Evolutionary conservation across 257 asterid genomes (phyloP), one percentile per base, ranked within the genome.

Genomic region (Vinca minor): DNA sequence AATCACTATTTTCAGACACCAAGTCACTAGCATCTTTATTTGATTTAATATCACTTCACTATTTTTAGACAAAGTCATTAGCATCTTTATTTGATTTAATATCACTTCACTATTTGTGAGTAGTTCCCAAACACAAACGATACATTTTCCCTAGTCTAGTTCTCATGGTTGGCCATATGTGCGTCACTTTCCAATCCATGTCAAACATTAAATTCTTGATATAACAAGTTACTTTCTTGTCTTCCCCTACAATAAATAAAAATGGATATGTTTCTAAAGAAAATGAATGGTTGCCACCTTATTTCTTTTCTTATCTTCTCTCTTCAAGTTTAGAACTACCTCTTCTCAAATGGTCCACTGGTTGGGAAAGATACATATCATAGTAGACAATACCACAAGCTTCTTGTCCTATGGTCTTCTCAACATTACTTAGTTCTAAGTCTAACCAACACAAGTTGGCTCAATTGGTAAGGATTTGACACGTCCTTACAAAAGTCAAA

Each of bases 301-400:
- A 70, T 67, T 65, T 66, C 65, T 58, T 67, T 56, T 66, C 64
- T 63, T 66, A 71, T 84, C 87, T 76, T 77, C 76, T 56, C 50
- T 74, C 70, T 60, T 41, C 7, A 8, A 78, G 71, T 71, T 70
- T 39, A 39, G 50, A 57, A 46, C 63, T 53, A 36, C 47, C 52
- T 67, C 66, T 69, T 45, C 57, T 59, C 52, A 39, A 11, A 74
- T 77, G 88, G 81, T 76, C 85, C 91, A 78, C 80, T 67, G 65
- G 70, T 62, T 66, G 76, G 67, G 63, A 76, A 59, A 78, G 67
- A 66, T 73, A 58, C 75, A 66, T 69, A 71, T 76, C 81, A 77
- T 70, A 64, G 74, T 82, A 79, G 93, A 89, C 91, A 86, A 81
- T 50, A 74, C 74, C 93, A 84, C 85, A 77, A 84, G 87, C 78